Conservation (phyloP, 495 filamentous ascomycete species). For the Durotheca rogersii region DNA sequence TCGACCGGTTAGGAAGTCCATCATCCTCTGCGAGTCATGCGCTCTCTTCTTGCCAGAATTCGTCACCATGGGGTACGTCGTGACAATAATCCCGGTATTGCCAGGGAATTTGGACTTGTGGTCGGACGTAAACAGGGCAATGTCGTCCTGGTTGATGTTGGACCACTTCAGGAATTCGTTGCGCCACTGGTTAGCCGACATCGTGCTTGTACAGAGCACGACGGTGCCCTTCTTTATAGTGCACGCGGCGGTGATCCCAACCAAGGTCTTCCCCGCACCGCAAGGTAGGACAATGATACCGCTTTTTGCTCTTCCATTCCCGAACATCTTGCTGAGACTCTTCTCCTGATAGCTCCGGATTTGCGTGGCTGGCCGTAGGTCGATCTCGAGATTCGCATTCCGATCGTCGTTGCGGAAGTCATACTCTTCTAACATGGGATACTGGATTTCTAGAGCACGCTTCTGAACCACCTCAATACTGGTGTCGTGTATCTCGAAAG, state of each 20-base stretch:
- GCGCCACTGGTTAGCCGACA: conserved; percentile 97
- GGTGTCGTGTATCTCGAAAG: conserved; percentile 83
- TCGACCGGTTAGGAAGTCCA: conserved; percentile 87
- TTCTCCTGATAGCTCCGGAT: conserved; percentile 96
- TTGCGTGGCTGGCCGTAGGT: conserved; percentile 77
- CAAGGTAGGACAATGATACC: conserved; percentile 98
- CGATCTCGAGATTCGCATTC: conserved; percentile 90
- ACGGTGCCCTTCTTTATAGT: conserved; percentile 96
- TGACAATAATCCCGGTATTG: conserved; percentile 92
- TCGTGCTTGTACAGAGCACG: conserved; percentile 92
- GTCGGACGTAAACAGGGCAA: conserved; percentile 93
- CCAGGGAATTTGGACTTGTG: conserved; percentile 86
- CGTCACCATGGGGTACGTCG: conserved; percentile 97
- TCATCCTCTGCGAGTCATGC: conserved; percentile 94
- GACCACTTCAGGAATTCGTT: conserved; percentile 97
- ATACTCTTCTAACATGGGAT: conserved; percentile 92
- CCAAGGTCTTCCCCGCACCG: conserved; percentile 94
- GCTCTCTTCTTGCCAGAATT: conserved; percentile 75
- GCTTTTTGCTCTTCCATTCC: conserved; percentile 93
- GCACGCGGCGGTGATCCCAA: conserved; percentile 94
- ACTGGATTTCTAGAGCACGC: conserved; percentile 80
- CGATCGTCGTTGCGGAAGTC: conserved; percentile 92
- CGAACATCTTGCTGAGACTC: conserved; percentile 98
- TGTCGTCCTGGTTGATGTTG: conserved; percentile 89
- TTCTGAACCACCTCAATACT: conserved; percentile 85